Base-by-base conservation (phyloP, 495 filamentous ascomycete genomes). In the Penicillium egyptiacum region DNA sequence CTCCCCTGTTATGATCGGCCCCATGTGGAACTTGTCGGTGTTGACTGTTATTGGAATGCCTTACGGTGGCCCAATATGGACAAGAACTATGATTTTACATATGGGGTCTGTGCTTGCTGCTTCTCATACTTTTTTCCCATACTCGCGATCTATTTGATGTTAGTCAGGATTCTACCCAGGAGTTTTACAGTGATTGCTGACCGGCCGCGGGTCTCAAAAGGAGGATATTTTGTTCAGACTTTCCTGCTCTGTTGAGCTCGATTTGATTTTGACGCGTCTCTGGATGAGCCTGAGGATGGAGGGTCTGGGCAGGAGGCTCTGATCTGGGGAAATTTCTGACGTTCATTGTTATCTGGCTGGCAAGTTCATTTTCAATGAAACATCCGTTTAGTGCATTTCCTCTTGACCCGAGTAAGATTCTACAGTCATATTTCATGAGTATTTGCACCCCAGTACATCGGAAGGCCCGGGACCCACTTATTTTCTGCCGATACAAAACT, bases 261-360 rank as follows among this genome's bases (percentile, higher is more conserved):
- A 39, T n/a, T 39, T 39, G 35, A 17, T 39, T 39, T 37, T 39
- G n/a, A 39, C n/a, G 6, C n/a, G n/a, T n/a, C 35, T 39, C 22
- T 12, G 33, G 20, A 9, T 37, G 47, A 6, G 16, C 23, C 11
- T 37, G n/a, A 37, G 47, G 47, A 37, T 17, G 16, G 17, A 30
- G 46, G 49, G 49, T 52, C 49, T 52, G 49, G 49, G 35, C 35
- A 53, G 10, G 50, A 53, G 50, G 50, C 39, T 31, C n/a, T 47
- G n/a, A 20, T 20, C 50, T 53, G 37, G n/a, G 25, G n/a, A n/a
- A 4, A 22, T 14, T 26, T 28, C 16, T 23, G 33, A n/a, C 25
- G 26, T 16, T 30, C n/a, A 20, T 28, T 43, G 23, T 30, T 25
- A 48, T 48, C 9, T 48, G 44, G 14, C 44, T 47, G 45, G 16